phyloP scores from a whole-genome alignment of 805 yeast genomes.

The Zygosaccharomyces gambellarensis region DNA sequence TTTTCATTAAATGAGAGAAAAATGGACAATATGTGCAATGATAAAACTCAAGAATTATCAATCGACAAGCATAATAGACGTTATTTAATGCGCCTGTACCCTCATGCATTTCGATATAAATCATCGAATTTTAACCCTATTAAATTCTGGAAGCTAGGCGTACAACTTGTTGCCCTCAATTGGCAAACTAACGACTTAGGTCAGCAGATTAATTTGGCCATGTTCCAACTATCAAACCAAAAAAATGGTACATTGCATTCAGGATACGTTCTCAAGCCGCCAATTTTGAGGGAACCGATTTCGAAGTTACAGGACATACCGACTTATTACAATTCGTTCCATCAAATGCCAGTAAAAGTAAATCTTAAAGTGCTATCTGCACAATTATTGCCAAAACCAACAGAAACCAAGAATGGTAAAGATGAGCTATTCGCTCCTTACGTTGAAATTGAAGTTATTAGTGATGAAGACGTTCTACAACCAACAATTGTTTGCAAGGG shows the following conservation, averaged over 20 bases:
- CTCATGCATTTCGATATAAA: slow-evolving; percentile 68
- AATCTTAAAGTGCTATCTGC: slow-evolving; percentile 62
- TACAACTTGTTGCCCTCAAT: slow-evolving; percentile 92
- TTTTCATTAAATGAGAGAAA: slow-evolving; percentile 82
- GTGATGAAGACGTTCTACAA: slow-evolving; percentile 15
- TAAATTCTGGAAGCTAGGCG: slow-evolving; percentile 76
- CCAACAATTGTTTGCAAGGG: slow-evolving; percentile 28
- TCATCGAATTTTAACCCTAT: slow-evolving; percentile 82
- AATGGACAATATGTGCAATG: slow-evolving; percentile 58
- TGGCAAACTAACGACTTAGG: slow-evolving; percentile 94
- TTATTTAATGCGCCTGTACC: slow-evolving; percentile 80
- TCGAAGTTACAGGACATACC: slow-evolving; percentile 26
- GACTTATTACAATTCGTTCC: slow-evolving; percentile 16
- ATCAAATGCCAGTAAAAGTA: slow-evolving; percentile 20
- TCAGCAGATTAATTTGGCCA: slow-evolving; percentile 79
- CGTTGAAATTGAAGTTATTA: slow-evolving; percentile 23
- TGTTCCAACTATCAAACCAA: slow-evolving; percentile 57
- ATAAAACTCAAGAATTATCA: slow-evolving; percentile 48
- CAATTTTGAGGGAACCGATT: slow-evolving; percentile 35
- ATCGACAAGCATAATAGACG: slow-evolving; percentile 71
- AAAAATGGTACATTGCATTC: slow-evolving; percentile 30
- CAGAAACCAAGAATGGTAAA: slow-evolving; percentile 38
- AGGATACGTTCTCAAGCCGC: slow-evolving; percentile 82
- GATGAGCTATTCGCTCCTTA: slow-evolving; percentile 22
- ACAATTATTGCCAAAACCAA: slow-evolving; percentile 75